Evolutionary conservation across 108 stramenopile genomes (phyloP).

Genomic region (Cyclotella sp.): DNA sequence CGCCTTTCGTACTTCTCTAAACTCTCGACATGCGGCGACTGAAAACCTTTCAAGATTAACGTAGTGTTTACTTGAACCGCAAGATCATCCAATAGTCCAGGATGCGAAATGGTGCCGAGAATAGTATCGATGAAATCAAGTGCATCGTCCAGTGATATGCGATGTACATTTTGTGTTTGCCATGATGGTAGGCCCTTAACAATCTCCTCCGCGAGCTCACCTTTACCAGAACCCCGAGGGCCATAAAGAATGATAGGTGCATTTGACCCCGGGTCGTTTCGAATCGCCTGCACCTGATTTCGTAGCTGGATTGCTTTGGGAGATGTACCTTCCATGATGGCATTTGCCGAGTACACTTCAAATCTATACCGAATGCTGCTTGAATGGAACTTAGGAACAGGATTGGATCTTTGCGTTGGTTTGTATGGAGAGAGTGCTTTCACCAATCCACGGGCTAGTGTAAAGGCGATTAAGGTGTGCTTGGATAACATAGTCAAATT

Average conservation of each 20-base stretch:
- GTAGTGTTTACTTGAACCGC: conserved; percentile 38
- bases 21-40: conserved; percentile 42
- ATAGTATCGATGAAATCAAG: conserved; percentile 39
- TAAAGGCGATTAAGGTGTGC: too few relatives aligned
- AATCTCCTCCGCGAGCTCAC: conserved; percentile 39
- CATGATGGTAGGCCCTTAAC: conserved; percentile 34
- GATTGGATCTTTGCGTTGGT: too few relatives aligned
- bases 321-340: too few relatives aligned
- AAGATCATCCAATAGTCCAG: conserved; percentile 41
- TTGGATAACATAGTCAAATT: too few relatives aligned
- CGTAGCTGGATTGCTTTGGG: too few relatives aligned
- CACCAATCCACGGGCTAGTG: too few relatives aligned
- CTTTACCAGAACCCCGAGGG: conserved; percentile 39
- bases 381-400: too few relatives aligned
- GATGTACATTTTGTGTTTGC: conserved; percentile 39
- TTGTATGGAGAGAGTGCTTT: too few relatives aligned
- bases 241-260: conserved; percentile 39
- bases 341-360: too few relatives aligned
- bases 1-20: conserved; percentile 30
- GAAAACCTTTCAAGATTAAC: conserved; percentile 44
- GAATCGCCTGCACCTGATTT: too few relatives aligned
- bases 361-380: too few relatives aligned
- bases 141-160: conserved; percentile 28
- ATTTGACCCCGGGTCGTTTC: background rate
- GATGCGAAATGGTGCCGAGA: conserved; percentile 28